Evolutionary conservation across 805 yeast genomes (phyloP).

Genomic region (Schwanniomyces vanrijiae): DNA sequence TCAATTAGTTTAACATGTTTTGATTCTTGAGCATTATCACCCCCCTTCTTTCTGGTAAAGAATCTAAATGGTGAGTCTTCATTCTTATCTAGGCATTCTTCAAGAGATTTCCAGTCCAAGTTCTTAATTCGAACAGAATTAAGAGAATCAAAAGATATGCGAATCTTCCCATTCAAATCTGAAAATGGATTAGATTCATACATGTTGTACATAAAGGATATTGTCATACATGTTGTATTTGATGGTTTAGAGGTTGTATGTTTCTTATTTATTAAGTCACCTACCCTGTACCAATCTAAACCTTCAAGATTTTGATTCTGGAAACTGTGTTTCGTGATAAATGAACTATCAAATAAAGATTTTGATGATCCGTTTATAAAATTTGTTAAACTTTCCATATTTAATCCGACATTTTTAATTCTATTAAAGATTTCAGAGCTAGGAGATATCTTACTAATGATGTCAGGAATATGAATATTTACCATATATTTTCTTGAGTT

Average conservation of each 20-base stretch:
- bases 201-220: conserved; percentile 34
- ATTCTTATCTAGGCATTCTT: conserved; percentile 28
- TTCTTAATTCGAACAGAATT: conserved; percentile 20
- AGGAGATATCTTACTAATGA: conserved; percentile 35
- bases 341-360: conserved; percentile 15
- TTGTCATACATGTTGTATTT: conserved; percentile 30
- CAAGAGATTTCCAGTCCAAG: conserved; percentile 21
- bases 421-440: conserved; percentile 16
- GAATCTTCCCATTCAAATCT: conserved; percentile 19
- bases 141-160: conserved; percentile 29
- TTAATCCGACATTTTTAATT: conserved; percentile 6
- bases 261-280: conserved; percentile 10
- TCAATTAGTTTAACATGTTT: conserved; percentile 11
- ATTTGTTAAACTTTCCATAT: conserved; percentile 9
- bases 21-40: background rate
- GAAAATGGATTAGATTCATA: conserved; percentile 33
- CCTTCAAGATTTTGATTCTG: conserved; percentile 16
- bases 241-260: background rate
- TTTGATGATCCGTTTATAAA: conserved; percentile 9
- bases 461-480: conserved; percentile 44
- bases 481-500: conserved; percentile 34
- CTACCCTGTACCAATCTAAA: conserved; percentile 9
- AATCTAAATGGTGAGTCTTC: conserved; percentile 20
- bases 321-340: conserved; percentile 13
- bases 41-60: conserved; percentile 10